These are phyloP conservation scores for Umbelopsis vinacea DNA, from an alignment of 192 early-diverging fungal species.

Conservation along the genomic window DNA sequence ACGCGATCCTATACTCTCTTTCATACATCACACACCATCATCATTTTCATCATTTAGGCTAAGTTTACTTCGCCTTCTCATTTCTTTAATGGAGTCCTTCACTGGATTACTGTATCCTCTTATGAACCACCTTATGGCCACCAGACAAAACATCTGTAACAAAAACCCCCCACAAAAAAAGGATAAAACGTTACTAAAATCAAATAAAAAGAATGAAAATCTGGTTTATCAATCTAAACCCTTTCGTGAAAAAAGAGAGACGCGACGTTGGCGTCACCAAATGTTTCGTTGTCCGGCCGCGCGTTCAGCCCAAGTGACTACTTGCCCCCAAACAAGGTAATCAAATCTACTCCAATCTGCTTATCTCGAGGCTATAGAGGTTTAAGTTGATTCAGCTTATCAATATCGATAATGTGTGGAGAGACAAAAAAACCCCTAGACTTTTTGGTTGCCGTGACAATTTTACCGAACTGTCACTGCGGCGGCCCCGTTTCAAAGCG, in stretches of 20 bases:
- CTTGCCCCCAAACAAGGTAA: too few relatives aligned
- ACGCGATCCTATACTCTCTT: background rate
- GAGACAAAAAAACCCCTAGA: too few relatives aligned
- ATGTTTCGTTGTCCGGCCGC: too few relatives aligned
- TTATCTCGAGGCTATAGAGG: too few relatives aligned
- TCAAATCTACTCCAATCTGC: too few relatives aligned
- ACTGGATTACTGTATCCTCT: constrained; percentile 9
- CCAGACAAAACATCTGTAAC: constrained; percentile 21
- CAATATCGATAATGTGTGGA: too few relatives aligned
- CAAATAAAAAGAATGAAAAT: constrained; percentile 6
- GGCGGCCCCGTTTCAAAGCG: too few relatives aligned
- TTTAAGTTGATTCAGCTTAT: too few relatives aligned
- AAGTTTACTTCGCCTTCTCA: background rate
- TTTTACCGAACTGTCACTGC: too few relatives aligned
- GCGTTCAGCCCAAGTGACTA: too few relatives aligned
- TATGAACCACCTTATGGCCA: constrained; percentile 16
- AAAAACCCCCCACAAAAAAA: constrained; percentile 14
- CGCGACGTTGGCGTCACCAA: background rate
- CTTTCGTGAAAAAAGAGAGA: background rate
- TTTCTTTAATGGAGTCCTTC: constrained; percentile 2
- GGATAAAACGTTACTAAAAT: constrained; percentile 22
- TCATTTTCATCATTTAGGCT: background rate
- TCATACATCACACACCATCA: too few relatives aligned
- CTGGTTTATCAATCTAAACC: background rate
- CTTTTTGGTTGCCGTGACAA: too few relatives aligned